Base-by-base conservation (phyloP, 106 monocot species). In the Acorus calamus region DNA sequence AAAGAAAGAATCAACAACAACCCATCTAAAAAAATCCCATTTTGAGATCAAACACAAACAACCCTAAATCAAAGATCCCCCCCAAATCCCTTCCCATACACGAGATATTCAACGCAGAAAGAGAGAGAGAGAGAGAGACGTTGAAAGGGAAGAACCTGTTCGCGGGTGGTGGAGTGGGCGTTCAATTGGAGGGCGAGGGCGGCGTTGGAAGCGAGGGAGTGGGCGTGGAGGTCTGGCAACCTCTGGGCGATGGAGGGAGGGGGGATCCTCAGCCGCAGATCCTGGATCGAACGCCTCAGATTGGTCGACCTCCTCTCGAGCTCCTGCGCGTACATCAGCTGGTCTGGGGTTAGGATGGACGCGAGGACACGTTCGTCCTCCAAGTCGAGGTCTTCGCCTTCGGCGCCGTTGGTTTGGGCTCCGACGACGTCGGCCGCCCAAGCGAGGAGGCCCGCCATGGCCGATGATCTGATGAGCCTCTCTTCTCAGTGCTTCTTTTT, bases 401-500 rank as follows among this genome's bases (percentile, higher is more conserved):
- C 42, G 8, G 63, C 76, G 52, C 60, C 65, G 4, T 77, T 79
- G 45, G 28, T 28, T 28, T 28, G 28, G 28, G 28, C 28, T 28
- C 86, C 89, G 1, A 89, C 89, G 56, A 89, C 93, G 70, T 89
- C 89, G n/a, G 89, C 93, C 43, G 86, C 89, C 93, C 93, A 94
- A 6, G 93, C 89, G n/a, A 89, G 66, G 61, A 86, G 55, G 11
- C 93, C 89, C 42, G 89, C 82, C 93, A 93, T 93, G 28, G 28
- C 28, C 28, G 28, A 28, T 28, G 28, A 28, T 28, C 28, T 28
- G 28, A 28, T 28, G 28, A 28, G 1, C 0, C 28, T 28, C 28
- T 28, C 28, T 28, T 28, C 1, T 28, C 28, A 28, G 28, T 28
- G 28, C 28, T 28, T 28, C 28, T 28, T 28, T 28, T 28, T 28